A percentile compares a stretch with the other conserved stretches of the same genome.
Evolutionary conservation across 768 basidiomycete genomes (phyloP).

Genomic region (Russula vinacea): DNA sequence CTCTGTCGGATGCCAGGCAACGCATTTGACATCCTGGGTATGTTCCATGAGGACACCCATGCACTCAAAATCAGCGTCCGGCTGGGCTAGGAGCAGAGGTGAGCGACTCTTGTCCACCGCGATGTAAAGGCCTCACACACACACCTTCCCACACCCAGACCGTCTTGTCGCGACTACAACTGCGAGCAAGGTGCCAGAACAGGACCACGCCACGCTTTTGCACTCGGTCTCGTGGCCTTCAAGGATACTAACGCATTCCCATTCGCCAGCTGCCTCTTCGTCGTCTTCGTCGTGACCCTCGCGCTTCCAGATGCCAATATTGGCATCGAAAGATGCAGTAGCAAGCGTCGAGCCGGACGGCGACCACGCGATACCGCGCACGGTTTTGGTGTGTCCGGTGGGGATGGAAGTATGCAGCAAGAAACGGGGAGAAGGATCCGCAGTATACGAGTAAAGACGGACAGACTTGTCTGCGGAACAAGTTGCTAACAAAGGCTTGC

Average conservation of each 20-base stretch:
- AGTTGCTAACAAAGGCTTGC: constrained; percentile 76
- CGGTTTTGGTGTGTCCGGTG: constrained; percentile 85
- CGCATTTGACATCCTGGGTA: constrained; percentile 90
- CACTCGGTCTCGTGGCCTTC: constrained; percentile 98
- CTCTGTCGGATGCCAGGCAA: constrained; percentile 93
- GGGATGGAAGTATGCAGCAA: constrained; percentile 60
- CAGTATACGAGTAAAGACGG: constrained; percentile 69
- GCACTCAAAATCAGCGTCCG: constrained; percentile 92
- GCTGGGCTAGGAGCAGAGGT: constrained; percentile 57
- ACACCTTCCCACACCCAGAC: constrained; percentile 99
- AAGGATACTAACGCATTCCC: constrained; percentile 83
- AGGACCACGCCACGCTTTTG: constrained; percentile 51
- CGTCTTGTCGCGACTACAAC: constrained; percentile 93
- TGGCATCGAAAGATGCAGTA: constrained; percentile 91
- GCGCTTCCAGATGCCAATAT: constrained; percentile 87
- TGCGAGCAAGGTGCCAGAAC: constrained; percentile 69
- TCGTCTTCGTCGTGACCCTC: constrained; percentile 46
- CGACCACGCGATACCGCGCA: constrained; percentile 83
- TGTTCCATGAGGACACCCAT: constrained; percentile 96
- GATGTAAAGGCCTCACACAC: constrained; percentile 24
- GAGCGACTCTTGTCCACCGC: constrained; percentile 1
- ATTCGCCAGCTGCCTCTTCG: constrained; percentile 45
- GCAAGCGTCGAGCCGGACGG: constrained; percentile 85
- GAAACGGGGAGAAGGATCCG: constrained; percentile 42
- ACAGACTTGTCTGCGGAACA: constrained; percentile 95